Percentiles rank a stretch among this genome's conserved stretches.
phyloP scores from a whole-genome alignment of 225 moss, liverwort and hornwort genomes.

The Climacium dendroides region DNA sequence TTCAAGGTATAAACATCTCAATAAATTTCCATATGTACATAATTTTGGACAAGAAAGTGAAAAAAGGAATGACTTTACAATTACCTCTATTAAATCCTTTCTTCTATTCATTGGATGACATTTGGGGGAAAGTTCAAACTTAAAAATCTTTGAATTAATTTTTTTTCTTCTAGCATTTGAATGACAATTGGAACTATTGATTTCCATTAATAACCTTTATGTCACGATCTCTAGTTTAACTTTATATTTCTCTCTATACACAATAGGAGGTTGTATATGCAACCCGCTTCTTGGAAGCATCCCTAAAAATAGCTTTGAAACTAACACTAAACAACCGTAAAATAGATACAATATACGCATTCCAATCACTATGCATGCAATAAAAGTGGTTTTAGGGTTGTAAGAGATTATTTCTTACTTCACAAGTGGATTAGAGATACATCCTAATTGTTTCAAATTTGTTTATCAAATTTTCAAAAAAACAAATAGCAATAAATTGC shows the following conservation, averaged over 20 bases:
- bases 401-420: too few species aligned
- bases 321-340: too few species aligned
- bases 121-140: not conserved
- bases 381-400: too few species aligned
- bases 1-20: not conserved
- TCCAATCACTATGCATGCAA: too few species aligned
- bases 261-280: too few species aligned
- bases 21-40: not conserved
- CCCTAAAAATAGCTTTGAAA: too few species aligned
- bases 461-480: too few species aligned
- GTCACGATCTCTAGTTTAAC: not conserved
- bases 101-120: not conserved
- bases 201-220: rapidly evolving
- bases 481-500: too few species aligned
- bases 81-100: not conserved
- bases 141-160: not conserved
- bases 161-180: not conserved
- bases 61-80: not conserved
- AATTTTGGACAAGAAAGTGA: not conserved
- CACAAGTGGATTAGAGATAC: too few species aligned
- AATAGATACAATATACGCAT: too few species aligned
- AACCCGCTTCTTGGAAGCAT: too few species aligned
- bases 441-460: too few species aligned
- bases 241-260: not conserved
- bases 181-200: not conserved